Conservation (phyloP, 305 asterid species). For the Fraxinus angustifolia region DNA sequence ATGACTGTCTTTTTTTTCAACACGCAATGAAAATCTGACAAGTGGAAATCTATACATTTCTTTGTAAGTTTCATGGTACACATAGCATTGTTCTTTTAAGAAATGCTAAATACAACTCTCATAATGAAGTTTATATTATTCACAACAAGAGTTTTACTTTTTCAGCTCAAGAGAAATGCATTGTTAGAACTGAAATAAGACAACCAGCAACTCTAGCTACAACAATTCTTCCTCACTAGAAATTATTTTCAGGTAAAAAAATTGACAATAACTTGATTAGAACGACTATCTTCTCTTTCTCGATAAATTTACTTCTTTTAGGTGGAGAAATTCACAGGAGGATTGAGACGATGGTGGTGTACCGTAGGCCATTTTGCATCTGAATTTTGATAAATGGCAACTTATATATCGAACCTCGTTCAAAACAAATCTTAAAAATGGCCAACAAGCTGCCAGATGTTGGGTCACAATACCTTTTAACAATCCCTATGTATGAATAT, state of each 20-base stretch:
- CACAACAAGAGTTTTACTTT: not conserved
- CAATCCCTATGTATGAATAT: not conserved
- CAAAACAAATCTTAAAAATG: slow-evolving; percentile 27
- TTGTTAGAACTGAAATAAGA: not conserved
- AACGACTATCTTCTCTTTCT: not conserved
- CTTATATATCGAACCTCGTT: slow-evolving; percentile 16
- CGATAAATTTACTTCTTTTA: not conserved
- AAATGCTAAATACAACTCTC: not conserved
- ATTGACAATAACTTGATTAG: not conserved
- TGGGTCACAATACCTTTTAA: slow-evolving; percentile 22
- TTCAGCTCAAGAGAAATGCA: not conserved
- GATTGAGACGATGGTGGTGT: not conserved
- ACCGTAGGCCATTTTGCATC: not conserved
- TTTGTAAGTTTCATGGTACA: no score
- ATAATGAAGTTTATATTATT: not conserved
- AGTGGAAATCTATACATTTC: no score
- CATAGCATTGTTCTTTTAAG: no score
- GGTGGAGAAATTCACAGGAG: not conserved
- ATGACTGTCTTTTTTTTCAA: no score
- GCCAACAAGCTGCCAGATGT: slow-evolving; percentile 26
- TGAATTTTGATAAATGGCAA: not conserved
- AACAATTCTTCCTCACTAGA: not conserved
- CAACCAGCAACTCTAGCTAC: not conserved
- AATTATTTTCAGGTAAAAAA: no score
- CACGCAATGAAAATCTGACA: no score